Evolutionary conservation across 177 flowering plant genomes (phyloP), one percentile per base, ranked within the genome.

Genomic region (Vitis hybrid): DNA sequence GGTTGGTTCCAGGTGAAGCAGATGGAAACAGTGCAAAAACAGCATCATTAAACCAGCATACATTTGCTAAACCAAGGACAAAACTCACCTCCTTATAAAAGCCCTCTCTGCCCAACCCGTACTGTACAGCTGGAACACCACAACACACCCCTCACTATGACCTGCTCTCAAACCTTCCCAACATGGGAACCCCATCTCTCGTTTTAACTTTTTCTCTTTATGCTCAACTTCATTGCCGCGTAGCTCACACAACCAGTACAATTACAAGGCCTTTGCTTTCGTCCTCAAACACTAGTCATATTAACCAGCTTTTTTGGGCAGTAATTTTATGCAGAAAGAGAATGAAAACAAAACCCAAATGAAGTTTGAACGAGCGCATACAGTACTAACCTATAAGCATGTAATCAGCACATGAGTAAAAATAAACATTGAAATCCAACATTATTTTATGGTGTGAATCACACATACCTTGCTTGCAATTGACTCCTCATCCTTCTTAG

Each of bases 101-200:
- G 52, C 66, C 59, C 68, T 56, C 56, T 17, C 69, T 68, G 69
- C 52, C 73, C 62, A 73, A 57, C 18, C 68, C 75, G 79, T 77
- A 78, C 83, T 10, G 55, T 63, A 70, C 75, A 78, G 80, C 80
- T 80, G 80, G 77, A 80, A 55, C 69, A 65, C 70, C 75, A 67
- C 49, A 56, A 56, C 63, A 10, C 26, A 51, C 17, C 30, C 13
- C 67, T 39, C 71, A 60, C 67, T 71, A 65, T n/a, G 48, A 67
- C 57, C 62, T 56, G 50, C 55, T 68, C 49, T 34, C 45, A 49
- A 60, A 67, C 70, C 72, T 55, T 45, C 58, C 64, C 65, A 58
- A 62, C 64, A 74, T 39, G 50, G 39, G 49, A 52, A 60, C 56
- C 67, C 70, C 62, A 62, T 72, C 62, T 70, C 56, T 66, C 26